Base-by-base conservation (phyloP, 768 basidiomycete genomes). In the Sporobolomyces roseus region DNA sequence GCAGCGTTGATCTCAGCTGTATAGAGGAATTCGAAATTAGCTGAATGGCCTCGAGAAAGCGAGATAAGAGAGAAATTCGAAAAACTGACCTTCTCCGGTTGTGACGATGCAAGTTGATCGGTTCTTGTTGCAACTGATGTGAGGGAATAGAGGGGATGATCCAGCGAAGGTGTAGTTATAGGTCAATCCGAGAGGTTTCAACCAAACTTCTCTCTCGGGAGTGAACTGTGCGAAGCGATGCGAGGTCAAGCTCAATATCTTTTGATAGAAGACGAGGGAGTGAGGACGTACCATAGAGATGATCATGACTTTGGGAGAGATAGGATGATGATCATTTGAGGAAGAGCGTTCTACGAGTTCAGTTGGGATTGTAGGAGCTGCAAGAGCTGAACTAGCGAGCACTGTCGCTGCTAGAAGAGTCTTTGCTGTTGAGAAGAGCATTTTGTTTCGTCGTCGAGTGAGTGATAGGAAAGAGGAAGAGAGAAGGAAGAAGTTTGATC, bases 1-100 rank as follows among this genome's bases (percentile, higher is more conserved):
- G 81, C 81, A 0, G 82, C 81, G 70, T 83, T 82, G 75, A 83
- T 82, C 73, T 82, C 81, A 13, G 74, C 72, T 32, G 17, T 41
- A 41, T 41, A 9, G 38, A 41, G 17, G 38, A 41, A 17, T n/a
- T 41, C 38, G 38, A 41, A 17, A 17, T 41, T 41, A 41, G 38
- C 38, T 41, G 38, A 41, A 41, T 41, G 38, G 38, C 14, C 53
- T 30, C 27, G 27, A 25, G 50, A 52, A n/a, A 52, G 50, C n/a
- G 23, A 80, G 7, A 79, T 80, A 52, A 30, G 23, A 9, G 50
- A n/a, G n/a, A n/a, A n/a, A n/a, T n/a, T n/a, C n/a, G n/a, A n/a
- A n/a, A n/a, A n/a, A n/a, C n/a, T n/a, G n/a, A n/a, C 17, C 72
- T 25, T 68, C 54, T 3, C 54, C 54, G 2, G 50, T 51, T 32